Evolutionary conservation across 768 basidiomycete genomes (phyloP).

Genomic region (Amyloporia xantha): DNA sequence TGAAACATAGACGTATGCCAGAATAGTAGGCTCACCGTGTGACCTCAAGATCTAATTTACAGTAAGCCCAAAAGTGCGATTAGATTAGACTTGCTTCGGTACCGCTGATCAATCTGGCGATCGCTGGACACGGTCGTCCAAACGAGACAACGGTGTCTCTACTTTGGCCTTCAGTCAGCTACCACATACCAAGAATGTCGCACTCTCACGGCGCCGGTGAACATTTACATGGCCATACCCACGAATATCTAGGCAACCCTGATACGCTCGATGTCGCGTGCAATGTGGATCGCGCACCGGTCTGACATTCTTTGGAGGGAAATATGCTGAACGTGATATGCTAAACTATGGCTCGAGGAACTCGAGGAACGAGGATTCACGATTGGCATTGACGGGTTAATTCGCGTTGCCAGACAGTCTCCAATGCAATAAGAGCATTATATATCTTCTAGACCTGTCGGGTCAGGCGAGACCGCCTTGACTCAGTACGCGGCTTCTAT

Average conservation of each 20-base stretch:
- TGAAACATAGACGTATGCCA: too few relatives aligned
- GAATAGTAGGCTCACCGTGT: too few relatives aligned
- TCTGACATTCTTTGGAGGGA: constrained; percentile 44
- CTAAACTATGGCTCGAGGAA: constrained; percentile 81
- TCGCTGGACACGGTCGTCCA: too few relatives aligned
- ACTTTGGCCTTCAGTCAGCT: constrained; percentile 25
- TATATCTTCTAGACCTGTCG: constrained; percentile 69
- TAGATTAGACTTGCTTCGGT: too few relatives aligned
- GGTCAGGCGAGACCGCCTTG: constrained; percentile 94
- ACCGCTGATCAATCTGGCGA: too few relatives aligned
- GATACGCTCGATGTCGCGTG: constrained; percentile 41
- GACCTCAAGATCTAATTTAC: too few relatives aligned
- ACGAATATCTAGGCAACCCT: constrained; percentile 86
- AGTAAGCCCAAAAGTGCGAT: too few relatives aligned
- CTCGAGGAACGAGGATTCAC: constrained; percentile 92
- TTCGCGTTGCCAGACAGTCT: constrained; percentile 16
- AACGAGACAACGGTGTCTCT: constrained; percentile 58
- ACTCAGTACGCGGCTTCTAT: constrained; percentile 51
- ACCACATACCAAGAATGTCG: constrained; percentile 33
- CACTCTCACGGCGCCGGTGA: constrained; percentile 58
- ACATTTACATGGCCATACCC: constrained; percentile 94
- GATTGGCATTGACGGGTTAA: constrained; percentile 95
- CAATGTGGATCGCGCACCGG: neutral
- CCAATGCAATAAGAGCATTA: neutral
- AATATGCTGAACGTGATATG: constrained; percentile 86